A percentile compares a stretch with the other conserved stretches of the same genome.
Conservation (phyloP, 495 filamentous ascomycete species). For the Xanthoparmelia taractica region DNA sequence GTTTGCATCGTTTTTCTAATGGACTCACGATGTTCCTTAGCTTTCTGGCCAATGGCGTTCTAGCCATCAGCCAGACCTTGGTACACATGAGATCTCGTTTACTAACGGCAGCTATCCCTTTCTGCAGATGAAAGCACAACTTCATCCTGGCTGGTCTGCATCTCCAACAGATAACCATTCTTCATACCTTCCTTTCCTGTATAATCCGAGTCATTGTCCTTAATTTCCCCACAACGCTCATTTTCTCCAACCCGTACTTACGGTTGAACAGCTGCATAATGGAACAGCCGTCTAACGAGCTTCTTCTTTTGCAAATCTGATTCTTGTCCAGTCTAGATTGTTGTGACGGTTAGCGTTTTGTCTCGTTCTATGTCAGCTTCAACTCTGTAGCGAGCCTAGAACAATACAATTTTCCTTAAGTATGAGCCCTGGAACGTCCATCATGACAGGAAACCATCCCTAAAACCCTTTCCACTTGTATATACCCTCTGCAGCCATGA, state of each 20-base stretch:
- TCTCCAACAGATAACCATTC: neutral
- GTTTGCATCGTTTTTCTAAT: neutral
- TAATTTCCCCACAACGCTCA: constrained; percentile 3
- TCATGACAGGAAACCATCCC: neutral
- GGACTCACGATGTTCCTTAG: neutral
- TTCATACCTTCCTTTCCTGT: constrained; percentile 3
- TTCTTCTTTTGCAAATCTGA: neutral
- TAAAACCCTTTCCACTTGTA: neutral
- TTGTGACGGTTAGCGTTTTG: neutral
- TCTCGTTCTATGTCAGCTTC: neutral
- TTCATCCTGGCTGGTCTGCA: neutral
- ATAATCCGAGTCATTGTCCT: neutral
- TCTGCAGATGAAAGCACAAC: neutral
- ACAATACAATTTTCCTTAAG: neutral
- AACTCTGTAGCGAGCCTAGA: neutral
- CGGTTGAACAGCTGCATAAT: constrained; percentile 7
- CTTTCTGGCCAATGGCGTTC: constrained; percentile 10
- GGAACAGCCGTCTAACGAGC: neutral
- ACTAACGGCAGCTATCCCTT: neutral
- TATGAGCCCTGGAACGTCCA: neutral
- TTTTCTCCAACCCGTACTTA: neutral
- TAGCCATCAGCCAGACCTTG: constrained; percentile 1
- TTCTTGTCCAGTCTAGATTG: neutral
- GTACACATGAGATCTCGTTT: neutral
- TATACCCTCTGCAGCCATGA: neutral